Base-by-base conservation (phyloP, 202 grass and related monocot species). In the Carex sylvatica region DNA sequence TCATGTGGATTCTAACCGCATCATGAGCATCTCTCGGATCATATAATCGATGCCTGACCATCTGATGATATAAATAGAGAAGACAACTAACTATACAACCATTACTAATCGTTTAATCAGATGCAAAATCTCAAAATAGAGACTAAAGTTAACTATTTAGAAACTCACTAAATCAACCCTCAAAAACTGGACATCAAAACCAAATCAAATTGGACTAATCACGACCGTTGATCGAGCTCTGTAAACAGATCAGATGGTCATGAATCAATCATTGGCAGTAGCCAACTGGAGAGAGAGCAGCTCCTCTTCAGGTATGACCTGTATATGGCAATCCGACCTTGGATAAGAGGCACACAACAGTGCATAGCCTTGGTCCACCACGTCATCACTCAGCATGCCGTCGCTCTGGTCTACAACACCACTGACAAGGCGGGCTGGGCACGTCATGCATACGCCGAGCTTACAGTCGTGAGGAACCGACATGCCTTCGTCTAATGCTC, bases 381-480 rank as follows among this genome's bases (percentile, higher is more conserved):
- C 94, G 74, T 94, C 90, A 88, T 97, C 94, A 84, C 92, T 92
- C 67, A 98, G 92, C 95, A 98, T 98, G 63, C 95, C 92, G 54
- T 98, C 92, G 86, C 95, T 91, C 91, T 98, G 95, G 87, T 98
- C 95, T 78, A 98, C 95, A 55, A 66, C 63, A 7, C 95, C 95
- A 63, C 88, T 76, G 51, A 98, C 60, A 3, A 98, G 90, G 1
- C 90, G 88, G 2, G 95, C 95, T 0, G 95, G 95, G 84, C 95
- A 98, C 9, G 95, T 98, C 95, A 98, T 98, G 89, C 95, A 98
- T 22, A 98, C 95, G 3, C 95, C 92, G 4, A 95, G 92, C 92
- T 98, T 95, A 87, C 95, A 98, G 90, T 98, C 95, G 77, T 98
- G 95, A 23, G 95, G 91, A 75, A 98, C 89, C 19, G 77, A 84